Conservation (phyloP, 768 basidiomycete species). For the Omphalotus guepiniiformis region DNA sequence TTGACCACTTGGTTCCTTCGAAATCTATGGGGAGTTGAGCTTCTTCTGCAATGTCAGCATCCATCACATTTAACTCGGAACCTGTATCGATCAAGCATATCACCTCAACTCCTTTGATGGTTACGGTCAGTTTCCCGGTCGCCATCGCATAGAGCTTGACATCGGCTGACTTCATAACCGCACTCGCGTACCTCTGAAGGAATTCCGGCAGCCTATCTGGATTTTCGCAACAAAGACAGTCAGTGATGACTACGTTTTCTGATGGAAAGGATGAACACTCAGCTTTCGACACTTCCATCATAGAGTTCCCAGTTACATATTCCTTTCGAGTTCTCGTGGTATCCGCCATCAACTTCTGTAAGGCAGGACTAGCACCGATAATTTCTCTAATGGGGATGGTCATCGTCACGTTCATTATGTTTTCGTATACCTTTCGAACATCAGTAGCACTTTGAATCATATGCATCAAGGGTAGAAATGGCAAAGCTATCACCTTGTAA, state of each 20-base stretch:
- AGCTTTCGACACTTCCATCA: neutral
- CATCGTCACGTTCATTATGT: too few species aligned
- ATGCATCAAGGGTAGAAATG: too few species aligned
- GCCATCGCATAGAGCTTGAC: conserved; percentile 7
- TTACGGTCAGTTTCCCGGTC: neutral
- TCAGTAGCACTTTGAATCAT: too few species aligned
- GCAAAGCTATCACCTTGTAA: too few species aligned
- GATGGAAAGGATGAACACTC: too few species aligned
- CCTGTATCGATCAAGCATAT: conserved; percentile 6
- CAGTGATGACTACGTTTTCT: too few species aligned
- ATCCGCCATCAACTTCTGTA: neutral
- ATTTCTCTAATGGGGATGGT: too few species aligned
- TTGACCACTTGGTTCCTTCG: conserved; percentile 21
- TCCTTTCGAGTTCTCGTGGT: neutral
- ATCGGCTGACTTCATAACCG: too few species aligned
- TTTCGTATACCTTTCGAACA: too few species aligned
- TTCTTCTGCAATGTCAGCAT: neutral
- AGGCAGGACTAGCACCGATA: neutral
- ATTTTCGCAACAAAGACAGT: too few species aligned
- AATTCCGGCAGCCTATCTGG: too few species aligned
- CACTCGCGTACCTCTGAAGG: too few species aligned
- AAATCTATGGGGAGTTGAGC: conserved; percentile 49
- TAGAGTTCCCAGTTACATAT: neutral
- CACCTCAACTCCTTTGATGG: neutral
- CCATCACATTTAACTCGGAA: conserved; percentile 3